Conservation (phyloP, 2,329 filamentous ascomycete species). For the Fusarium sp. region DNA sequence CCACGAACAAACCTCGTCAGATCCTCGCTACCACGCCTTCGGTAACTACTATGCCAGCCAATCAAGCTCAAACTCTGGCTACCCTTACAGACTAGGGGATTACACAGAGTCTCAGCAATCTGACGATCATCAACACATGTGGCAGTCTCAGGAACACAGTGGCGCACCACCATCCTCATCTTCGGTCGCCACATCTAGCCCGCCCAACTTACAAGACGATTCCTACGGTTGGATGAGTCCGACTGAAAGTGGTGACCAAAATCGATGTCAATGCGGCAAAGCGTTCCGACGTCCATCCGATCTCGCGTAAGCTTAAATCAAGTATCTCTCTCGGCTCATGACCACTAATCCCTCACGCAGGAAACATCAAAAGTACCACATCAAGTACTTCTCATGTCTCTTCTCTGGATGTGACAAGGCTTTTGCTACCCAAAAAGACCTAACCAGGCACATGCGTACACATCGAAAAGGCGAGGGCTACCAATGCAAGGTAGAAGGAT, state of each 20-base stretch:
- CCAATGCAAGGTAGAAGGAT: conserved; percentile 48
- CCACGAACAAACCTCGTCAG: conserved; percentile 33
- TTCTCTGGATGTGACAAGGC: conserved; percentile 47
- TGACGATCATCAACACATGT: conserved; percentile 41
- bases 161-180: conserved; percentile 42
- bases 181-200: conserved; percentile 40
- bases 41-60: conserved; percentile 39
- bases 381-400: conserved; percentile 50
- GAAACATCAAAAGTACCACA: conserved; percentile 51
- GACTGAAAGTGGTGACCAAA: conserved; percentile 32
- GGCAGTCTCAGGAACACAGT: conserved; percentile 36
- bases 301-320: conserved; percentile 43
- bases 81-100: conserved; percentile 30
- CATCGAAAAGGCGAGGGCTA: conserved; percentile 50
- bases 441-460: conserved; percentile 47
- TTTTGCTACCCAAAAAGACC: conserved; percentile 49
- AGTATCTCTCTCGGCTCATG: background rate
- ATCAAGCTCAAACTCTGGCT: conserved; percentile 33
- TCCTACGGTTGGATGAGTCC: conserved; percentile 31
- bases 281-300: conserved; percentile 49
- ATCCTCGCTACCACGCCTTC: conserved; percentile 39
- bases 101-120: conserved; percentile 34
- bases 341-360: conserved; percentile 30
- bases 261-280: conserved; percentile 48
- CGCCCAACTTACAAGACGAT: conserved; percentile 45